Percentiles rank a stretch among this genome's conserved stretches.
These are phyloP conservation scores for Wickerhamiella spandovensis DNA, from an alignment of 805 yeast species.

Conservation along the genomic window DNA sequence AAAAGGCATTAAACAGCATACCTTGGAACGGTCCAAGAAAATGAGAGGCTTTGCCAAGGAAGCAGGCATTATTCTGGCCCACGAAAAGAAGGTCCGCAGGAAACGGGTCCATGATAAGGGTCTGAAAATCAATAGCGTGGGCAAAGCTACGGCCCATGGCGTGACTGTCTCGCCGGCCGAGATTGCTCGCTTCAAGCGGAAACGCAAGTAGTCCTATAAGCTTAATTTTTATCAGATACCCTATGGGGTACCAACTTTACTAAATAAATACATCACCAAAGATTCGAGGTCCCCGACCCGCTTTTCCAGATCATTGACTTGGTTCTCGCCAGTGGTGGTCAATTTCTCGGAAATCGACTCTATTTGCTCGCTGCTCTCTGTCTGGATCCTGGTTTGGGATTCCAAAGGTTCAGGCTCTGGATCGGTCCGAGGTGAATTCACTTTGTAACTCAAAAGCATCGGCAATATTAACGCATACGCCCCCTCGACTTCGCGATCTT, in stretches of 20 bases:
- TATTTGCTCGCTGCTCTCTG: too few species aligned
- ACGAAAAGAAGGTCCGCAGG: slow-evolving; percentile 33
- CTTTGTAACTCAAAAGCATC: not conserved
- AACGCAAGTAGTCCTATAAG: not conserved
- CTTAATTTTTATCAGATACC: too few species aligned
- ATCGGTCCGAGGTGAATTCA: too few species aligned
- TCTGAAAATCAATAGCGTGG: slow-evolving; percentile 38
- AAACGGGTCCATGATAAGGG: slow-evolving; percentile 56
- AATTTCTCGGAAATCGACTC: too few species aligned
- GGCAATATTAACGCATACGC: not conserved
- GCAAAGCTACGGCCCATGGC: slow-evolving; percentile 18
- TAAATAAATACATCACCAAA: not conserved
- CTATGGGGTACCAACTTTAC: not conserved
- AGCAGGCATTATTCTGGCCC: slow-evolving; percentile 80
- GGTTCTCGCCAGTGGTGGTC: too few species aligned
- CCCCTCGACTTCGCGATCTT: not conserved
- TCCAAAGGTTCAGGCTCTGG: too few species aligned
- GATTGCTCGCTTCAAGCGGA: slow-evolving; percentile 10
- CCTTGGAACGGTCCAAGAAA: slow-evolving; percentile 35
- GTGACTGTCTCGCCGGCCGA: slow-evolving; percentile 14
- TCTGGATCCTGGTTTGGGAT: not conserved
- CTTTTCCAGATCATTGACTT: not conserved
- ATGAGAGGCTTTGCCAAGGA: slow-evolving; percentile 71
- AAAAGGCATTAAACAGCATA: slow-evolving; percentile 62
- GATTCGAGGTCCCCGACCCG: not conserved